Evolutionary conservation across 352 stramenopile genomes (phyloP), one percentile per base, ranked within the genome.

Genomic region (Hyaloperonospora brassicae): DNA sequence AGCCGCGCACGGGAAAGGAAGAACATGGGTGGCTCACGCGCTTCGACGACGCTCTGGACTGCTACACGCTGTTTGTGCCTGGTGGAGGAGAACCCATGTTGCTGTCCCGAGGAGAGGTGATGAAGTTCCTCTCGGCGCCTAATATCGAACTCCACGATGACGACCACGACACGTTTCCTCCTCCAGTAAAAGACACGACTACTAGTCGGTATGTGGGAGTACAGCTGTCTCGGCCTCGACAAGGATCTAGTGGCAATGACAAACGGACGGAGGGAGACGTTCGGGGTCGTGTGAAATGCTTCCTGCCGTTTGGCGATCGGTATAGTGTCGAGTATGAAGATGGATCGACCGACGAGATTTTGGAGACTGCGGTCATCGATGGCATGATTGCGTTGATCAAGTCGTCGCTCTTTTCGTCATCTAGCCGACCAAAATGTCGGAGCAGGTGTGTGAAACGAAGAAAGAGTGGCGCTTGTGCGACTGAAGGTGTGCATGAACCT

Each of bases 11-110:
- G 12, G 44, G 52, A 8, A 41, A 39, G 7, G 56, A 70, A 17
- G 69, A 76, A 47, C 75, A 83, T 58, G 74, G 73, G 13, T 87
- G 79, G 79, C 64, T 90, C 59, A 90, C 79, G 44, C 69, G 75
- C 27, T 90, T 86, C 54, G 72, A 90, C 47, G 59, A 68, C 40
- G 55, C 60, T 5, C 46, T 86, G 34, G 79, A 90, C 57, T 65
- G 49, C 54, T 90, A 88, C 60, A 78, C 75, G 49, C 59, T 90
- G 40, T 87, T 87, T 38, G 58, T 83, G 11, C 79, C 79, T 10
- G 66, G 59, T 23, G 57, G 56, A 24, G 67, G 57, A 22, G 59
- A 64, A 17, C 66, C 56, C 10, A 51, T 47, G 59, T 47, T 64
- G n/a, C 47, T 80, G 58, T 53, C 76, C 36, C 64, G 78, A 40